Conservation (phyloP, 2,329 filamentous ascomycete genomes). For the Alternaria solani region DNA sequence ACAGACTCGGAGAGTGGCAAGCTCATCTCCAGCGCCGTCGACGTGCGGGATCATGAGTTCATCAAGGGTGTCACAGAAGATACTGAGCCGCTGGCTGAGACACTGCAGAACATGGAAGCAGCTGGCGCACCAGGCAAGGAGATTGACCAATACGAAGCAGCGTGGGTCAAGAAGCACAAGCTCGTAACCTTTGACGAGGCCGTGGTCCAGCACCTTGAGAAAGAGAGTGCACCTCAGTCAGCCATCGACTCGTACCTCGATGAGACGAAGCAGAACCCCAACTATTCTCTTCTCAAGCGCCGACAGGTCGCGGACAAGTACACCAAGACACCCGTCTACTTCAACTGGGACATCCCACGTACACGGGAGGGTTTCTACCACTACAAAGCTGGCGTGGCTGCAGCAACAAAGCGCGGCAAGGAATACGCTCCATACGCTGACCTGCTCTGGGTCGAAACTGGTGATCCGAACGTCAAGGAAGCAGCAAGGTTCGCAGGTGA, state of each 20-base stretch:
- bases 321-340: conserved; percentile 74
- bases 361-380: conserved; percentile 96
- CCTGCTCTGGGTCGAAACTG: conserved; percentile 96
- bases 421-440: conserved; percentile 93
- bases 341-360: conserved; percentile 89
- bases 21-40: conserved; percentile 87
- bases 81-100: conserved; percentile 84
- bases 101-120: conserved; percentile 87
- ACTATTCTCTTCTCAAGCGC: conserved; percentile 80
- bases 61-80: conserved; percentile 86
- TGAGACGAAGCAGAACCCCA: conserved; percentile 68
- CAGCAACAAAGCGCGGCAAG: conserved; percentile 91
- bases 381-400: conserved; percentile 81
- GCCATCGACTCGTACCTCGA: conserved; percentile 73
- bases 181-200: conserved; percentile 94
- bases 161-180: conserved; percentile 86
- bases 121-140: conserved; percentile 78
- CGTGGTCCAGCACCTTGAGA: conserved; percentile 75
- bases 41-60: conserved; percentile 95
- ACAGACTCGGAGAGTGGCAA: conserved; percentile 96
- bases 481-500: conserved; percentile 77
- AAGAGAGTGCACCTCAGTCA: conserved; percentile 69
- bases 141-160: conserved; percentile 84
- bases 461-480: conserved; percentile 82
- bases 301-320: conserved; percentile 74